Evolutionary conservation across 805 yeast genomes (phyloP), one percentile per base, ranked within the genome.

Genomic region (Saccharomycopsis fodiens): DNA sequence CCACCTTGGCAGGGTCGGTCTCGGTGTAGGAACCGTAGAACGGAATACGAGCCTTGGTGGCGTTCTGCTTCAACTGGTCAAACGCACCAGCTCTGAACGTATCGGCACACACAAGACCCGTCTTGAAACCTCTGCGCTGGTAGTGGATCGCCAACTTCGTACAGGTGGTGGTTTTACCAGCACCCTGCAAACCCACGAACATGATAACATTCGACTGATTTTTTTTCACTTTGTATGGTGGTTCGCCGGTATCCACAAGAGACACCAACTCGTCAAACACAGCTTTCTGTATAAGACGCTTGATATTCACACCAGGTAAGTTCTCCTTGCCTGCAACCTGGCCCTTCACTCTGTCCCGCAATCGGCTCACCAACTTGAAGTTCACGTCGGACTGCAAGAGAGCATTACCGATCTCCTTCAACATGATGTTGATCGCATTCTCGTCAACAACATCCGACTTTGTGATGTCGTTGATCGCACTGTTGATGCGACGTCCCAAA

Each of bases 1-100:
- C 91, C 23, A 91, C 95, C 52, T 77, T 80, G 8, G 86, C 97
- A 1, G 98, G 98, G 59, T 93, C 95, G 1, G 95, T 85, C 67
- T 91, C 97, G 2, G 93, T 79, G 64, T 93, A 93, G 4, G 95
- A 84, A 57, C 98, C 98, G 63, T 79, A 91, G 65, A 78, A 91
- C 38, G 98, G 97, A 46, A 91, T 86, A 55, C 83, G 79, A 1
- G 98, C 94, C 68, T 87, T 86, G 45, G 91, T 87, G 20, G 98
- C 97, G 64, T 91, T 91, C 66, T 91, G 98, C 63, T 93, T 91
- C 65, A 91, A 75, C 71, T 91, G 98, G 66, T 91, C 98, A 69
- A 91, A 91, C 2, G 98, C 98, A 73, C 98, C 98, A 31, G 98
- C 98, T 73, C 98, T 81, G 73, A 91, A 93, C 25, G 98, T 93